phyloP scores from a whole-genome alignment of 1,284 basidiomycete genomes.

The Tranzscheliella williamsii region DNA sequence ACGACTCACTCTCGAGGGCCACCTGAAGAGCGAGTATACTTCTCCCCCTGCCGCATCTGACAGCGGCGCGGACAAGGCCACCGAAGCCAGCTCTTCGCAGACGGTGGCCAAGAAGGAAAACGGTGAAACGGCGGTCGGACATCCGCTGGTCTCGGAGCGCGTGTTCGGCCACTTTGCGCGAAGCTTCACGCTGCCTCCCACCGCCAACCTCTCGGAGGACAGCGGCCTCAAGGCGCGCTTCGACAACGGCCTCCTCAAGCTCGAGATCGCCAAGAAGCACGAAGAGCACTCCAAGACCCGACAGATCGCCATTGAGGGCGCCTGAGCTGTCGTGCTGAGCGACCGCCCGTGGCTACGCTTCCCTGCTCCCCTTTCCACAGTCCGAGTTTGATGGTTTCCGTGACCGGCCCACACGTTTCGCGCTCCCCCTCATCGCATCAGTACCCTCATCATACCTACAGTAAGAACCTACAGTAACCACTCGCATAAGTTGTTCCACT shows the following conservation, averaged over 20 bases:
- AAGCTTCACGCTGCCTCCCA: slow-evolving; percentile 39
- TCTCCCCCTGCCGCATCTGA: slow-evolving; percentile 4
- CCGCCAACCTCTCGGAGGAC: slow-evolving; percentile 31
- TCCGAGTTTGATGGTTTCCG: too few relatives aligned
- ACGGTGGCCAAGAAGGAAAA: slow-evolving; percentile 1
- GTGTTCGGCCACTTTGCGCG: slow-evolving; percentile 44
- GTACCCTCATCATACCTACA: too few relatives aligned
- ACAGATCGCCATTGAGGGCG: slow-evolving; percentile 32
- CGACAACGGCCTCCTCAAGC: slow-evolving; percentile 41
- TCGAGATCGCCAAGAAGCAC: slow-evolving; percentile 46
- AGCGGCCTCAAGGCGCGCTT: slow-evolving; percentile 39
- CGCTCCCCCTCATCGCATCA: too few relatives aligned
- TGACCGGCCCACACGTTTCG: too few relatives aligned
- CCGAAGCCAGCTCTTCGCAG: neutral
- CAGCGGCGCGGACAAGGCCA: neutral
- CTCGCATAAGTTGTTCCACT: too few relatives aligned
- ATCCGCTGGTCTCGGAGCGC: slow-evolving; percentile 40
- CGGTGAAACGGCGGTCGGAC: slow-evolving; percentile 12
- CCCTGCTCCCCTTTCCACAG: too few relatives aligned
- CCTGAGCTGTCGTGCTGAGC: too few relatives aligned
- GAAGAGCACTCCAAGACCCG: slow-evolving; percentile 40
- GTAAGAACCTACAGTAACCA: too few relatives aligned
- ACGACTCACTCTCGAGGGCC: slow-evolving; percentile 39
- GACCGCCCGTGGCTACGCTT: too few relatives aligned
- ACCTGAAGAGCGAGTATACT: slow-evolving; percentile 34